These are phyloP conservation scores for Posidonia oceanica DNA, from an alignment of 116 monocot species.

Conservation along the genomic window DNA sequence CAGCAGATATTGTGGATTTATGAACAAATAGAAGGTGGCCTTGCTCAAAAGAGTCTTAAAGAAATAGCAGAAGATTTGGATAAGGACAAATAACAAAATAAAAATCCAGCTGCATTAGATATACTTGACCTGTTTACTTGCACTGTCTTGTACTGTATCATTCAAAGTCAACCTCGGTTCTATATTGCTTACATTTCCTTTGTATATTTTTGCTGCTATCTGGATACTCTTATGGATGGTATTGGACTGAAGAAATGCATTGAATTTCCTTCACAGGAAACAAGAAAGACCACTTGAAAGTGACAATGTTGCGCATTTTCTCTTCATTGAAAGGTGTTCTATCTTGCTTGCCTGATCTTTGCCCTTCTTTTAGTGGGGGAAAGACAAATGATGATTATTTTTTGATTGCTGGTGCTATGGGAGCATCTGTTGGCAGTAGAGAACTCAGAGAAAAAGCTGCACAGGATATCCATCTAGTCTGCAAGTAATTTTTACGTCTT, in stretches of 20 bases:
- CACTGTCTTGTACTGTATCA: too few species aligned
- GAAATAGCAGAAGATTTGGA: too few species aligned
- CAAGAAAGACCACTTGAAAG: conserved; percentile 91
- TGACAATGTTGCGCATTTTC: conserved; percentile 79
- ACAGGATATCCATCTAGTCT: conserved; percentile 59
- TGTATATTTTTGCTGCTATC: neutral
- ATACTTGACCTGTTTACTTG: too few species aligned
- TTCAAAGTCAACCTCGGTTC: too few species aligned
- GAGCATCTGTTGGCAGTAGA: conserved; percentile 60
- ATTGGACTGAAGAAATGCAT: neutral
- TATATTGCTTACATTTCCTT: neutral
- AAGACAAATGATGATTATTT: conserved; percentile 18
- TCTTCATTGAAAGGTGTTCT: conserved; percentile 88
- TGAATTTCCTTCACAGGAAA: conserved; percentile 37
- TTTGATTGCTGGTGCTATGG: conserved; percentile 73
- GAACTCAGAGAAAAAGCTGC: conserved; percentile 92
- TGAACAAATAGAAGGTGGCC: too few species aligned
- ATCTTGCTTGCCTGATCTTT: conserved; percentile 94
- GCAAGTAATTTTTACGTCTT: conserved; percentile 43
- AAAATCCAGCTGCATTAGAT: too few species aligned
- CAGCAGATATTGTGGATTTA: too few species aligned
- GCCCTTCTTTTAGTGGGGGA: conserved; percentile 40
- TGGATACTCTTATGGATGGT: neutral
- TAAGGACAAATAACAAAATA: too few species aligned
- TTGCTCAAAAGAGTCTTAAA: too few species aligned